phyloP scores from a whole-genome alignment of 306 rosid species.

The Mucuna pruriens region DNA sequence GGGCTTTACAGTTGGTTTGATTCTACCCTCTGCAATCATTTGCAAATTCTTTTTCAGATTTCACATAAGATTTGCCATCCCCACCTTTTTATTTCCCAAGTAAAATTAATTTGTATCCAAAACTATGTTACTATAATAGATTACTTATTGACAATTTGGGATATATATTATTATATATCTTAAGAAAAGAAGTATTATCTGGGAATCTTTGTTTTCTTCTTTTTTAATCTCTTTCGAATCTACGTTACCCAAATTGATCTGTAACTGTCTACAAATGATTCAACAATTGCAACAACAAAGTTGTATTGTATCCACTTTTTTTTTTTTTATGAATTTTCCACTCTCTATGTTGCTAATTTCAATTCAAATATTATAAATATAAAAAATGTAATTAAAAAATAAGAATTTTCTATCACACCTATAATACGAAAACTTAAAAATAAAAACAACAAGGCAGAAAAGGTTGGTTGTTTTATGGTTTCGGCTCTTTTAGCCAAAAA shows the following conservation, averaged over 20 bases:
- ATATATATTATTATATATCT: slow-evolving; percentile 2
- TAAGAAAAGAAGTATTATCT: neutral
- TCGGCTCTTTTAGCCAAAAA: slow-evolving; percentile 28
- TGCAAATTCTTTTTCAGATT: slow-evolving; percentile 28
- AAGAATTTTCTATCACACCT: too few species aligned
- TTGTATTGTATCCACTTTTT: neutral
- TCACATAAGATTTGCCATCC: slow-evolving; percentile 25
- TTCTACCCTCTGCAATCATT: slow-evolving; percentile 37
- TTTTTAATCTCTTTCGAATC: neutral
- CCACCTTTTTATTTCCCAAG: slow-evolving; percentile 6
- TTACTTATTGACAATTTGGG: slow-evolving; percentile 15
- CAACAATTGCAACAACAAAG: neutral
- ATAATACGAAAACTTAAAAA: too few species aligned
- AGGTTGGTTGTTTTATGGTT: slow-evolving; percentile 28
- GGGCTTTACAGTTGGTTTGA: slow-evolving; percentile 42
- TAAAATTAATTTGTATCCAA: neutral
- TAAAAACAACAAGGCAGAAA: neutral
- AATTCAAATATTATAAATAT: too few species aligned
- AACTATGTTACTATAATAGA: neutral
- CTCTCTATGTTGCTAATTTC: neutral
- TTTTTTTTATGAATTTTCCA: neutral
- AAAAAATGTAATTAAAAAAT: too few species aligned
- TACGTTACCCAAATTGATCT: neutral
- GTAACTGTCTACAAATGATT: slow-evolving; percentile 22
- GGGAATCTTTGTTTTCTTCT: neutral